Conservation (phyloP, 23 red algal genomes). For the Gracilaria vermiculophylla region DNA sequence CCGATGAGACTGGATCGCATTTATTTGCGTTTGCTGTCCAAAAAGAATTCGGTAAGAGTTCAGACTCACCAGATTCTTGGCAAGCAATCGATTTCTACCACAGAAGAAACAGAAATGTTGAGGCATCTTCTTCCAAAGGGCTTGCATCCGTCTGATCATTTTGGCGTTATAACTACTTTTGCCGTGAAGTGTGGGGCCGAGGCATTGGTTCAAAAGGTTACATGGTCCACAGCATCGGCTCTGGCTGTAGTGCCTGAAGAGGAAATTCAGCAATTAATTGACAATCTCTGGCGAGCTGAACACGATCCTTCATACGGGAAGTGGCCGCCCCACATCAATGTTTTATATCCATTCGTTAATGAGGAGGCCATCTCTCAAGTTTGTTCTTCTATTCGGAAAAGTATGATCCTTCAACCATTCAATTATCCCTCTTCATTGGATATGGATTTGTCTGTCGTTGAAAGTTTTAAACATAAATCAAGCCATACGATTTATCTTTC, state of each 20-base stretch:
- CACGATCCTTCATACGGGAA: neutral
- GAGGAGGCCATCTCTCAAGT: neutral
- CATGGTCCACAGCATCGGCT: neutral
- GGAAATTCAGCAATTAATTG: neutral
- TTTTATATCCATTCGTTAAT: neutral
- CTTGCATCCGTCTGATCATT: neutral
- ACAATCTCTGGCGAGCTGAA: neutral
- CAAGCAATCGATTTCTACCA: neutral
- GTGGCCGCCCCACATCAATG: neutral
- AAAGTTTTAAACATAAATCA: neutral
- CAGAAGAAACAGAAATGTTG: neutral
- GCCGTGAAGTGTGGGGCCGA: neutral
- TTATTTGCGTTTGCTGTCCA: neutral
- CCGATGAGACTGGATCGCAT: constrained; percentile 1
- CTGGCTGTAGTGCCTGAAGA: neutral
- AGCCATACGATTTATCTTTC: neutral
- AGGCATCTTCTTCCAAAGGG: neutral
- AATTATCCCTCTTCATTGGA: neutral
- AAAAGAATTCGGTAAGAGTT: neutral
- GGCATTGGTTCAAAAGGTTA: neutral
- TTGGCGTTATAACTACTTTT: neutral
- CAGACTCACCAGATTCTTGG: neutral
- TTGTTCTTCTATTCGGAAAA: neutral
- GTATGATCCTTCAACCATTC: neutral
- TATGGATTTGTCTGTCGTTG: neutral